Evolutionary conservation across 2,329 filamentous ascomycete genomes (phyloP), one percentile per base, ranked within the genome.

Genomic region (Talaromyces verruculosus): DNA sequence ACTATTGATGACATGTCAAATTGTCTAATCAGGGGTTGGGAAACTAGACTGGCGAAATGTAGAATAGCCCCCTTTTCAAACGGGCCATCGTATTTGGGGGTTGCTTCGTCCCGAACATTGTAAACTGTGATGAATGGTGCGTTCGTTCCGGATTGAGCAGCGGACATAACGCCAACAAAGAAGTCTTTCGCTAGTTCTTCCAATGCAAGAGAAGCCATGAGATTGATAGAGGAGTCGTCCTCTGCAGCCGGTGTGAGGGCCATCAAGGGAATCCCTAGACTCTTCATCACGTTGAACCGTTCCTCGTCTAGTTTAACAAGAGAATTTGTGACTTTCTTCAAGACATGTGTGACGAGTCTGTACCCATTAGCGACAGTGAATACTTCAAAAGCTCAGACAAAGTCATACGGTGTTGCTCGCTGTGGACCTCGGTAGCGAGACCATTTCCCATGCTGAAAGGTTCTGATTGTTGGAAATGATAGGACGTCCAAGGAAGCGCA

Each of bases 401-500:
- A 33, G 22, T 15, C 49, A 17, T 65, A 65, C 64, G 58, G 47
- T 10, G 35, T 57, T 37, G 64, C n/a, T 19, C 35, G 43, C 47
- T 65, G 64, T 7, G 45, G 58, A 2, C 64, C 64, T n/a, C 64
- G 64, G 41, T 65, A 65, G 13, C 64, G 64, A 1, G 58, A 35
- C 64, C 64, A 65, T 61, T 57, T 25, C 13, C 33, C 25, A 45
- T 49, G 47, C 3, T 62, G 19, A 3, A 65, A 62, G 10, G 28
- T 25, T 17, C 64, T 49, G 28, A 65, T 65, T 5, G 64, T 65
- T 11, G 64, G 64, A 39, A 57, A 61, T 19, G 64, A 65, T 37
- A 62, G 19, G 8, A 65, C 64, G 11, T 65, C 58, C 8, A 65
- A 37, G 33, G 64, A 65, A n/a, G 47, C 57, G 35, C 64, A 65